These are phyloP conservation scores for Physcomitrellopsis africana DNA, from an alignment of 225 moss, liverwort and hornwort genomes.

Conservation along the genomic window DNA sequence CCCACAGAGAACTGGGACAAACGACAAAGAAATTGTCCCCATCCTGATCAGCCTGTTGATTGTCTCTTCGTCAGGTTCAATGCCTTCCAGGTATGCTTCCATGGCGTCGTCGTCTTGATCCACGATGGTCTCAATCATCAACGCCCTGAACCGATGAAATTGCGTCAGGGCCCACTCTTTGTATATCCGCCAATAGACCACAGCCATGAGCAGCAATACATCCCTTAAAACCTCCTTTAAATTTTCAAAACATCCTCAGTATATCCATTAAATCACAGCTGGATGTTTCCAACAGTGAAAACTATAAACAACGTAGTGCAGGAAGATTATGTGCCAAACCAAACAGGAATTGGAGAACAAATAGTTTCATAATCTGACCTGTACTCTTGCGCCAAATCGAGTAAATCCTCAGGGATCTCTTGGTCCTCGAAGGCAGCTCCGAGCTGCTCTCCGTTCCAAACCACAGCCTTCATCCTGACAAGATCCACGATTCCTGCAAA, in stretches of 20 bases:
- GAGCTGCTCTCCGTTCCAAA: conserved; percentile 89
- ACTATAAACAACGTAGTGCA: not conserved
- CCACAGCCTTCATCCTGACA: conserved; percentile 88
- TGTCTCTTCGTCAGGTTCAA: conserved; percentile 78
- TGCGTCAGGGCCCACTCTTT: conserved; percentile 7
- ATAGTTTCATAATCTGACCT: conserved; percentile 39
- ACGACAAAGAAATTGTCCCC: conserved; percentile 75
- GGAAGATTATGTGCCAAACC: not conserved
- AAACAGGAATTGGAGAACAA: not conserved
- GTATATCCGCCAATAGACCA: conserved; percentile 1
- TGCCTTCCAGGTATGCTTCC: conserved; percentile 90
- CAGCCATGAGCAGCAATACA: no score
- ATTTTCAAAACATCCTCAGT: no score
- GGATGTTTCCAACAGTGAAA: no score
- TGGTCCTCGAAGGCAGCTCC: conserved; percentile 80
- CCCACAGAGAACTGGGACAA: conserved; percentile 92
- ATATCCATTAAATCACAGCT: no score
- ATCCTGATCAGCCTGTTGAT: conserved; percentile 70
- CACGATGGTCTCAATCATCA: conserved; percentile 70
- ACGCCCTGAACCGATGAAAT: conserved; percentile 30
- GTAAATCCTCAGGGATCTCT: conserved; percentile 75
- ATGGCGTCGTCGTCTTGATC: conserved; percentile 86
- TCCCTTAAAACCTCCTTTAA: no score
- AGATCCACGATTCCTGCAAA: conserved; percentile 79
- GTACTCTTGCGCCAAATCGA: conserved; percentile 63